Base-by-base conservation (phyloP, 1,139 yeast genomes). In the Hemisphaericaspora subhashii region DNA sequence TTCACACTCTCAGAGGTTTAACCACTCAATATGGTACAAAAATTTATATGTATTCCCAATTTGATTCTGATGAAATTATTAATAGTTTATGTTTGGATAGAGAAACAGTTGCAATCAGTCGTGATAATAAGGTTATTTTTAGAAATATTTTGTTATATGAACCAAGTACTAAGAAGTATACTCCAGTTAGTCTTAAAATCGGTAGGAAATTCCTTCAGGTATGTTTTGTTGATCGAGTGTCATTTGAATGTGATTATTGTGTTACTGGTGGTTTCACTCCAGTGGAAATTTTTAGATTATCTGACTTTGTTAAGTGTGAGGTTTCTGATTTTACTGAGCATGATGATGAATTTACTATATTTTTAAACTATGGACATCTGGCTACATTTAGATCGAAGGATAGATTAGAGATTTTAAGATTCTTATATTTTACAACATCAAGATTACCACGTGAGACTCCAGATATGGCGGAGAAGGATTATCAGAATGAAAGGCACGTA, bases 201-300 rank as follows among this genome's bases (percentile, higher is more conserved):
- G 96, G 96, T 8, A 74, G 83, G 40, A 81, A 79, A 48, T 84
- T 72, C 64, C 56, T 86, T 32, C 90, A 85, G 51, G 60, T 86
- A 51, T 67, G 72, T 49, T 58, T 62, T n/a, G 61, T 58, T 33
- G 62, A 63, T 8, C 46, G 55, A 25, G 48, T 58, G 11, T 44
- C 50, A 1, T 63, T 64, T 33, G 45, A 48, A 8, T 58, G 54
- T 13, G 53, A 52, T 33, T 16, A 50, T 35, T 40, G 54, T 23
- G 61, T 52, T 1, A 65, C 71, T 3, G 52, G 52, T 32, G 62
- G 70, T 1, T 62, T 77, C 39, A 62, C 65, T 23, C 70, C 85
- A 5, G 75, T 79, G 32, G 83, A 79, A 46, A 69, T 77, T 20
- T 68, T 67, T 44, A 64, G 69, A 27, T 68, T 86, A 31, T 59